Conservation (phyloP, 805 yeast genomes). For the Spathaspora sp. region DNA sequence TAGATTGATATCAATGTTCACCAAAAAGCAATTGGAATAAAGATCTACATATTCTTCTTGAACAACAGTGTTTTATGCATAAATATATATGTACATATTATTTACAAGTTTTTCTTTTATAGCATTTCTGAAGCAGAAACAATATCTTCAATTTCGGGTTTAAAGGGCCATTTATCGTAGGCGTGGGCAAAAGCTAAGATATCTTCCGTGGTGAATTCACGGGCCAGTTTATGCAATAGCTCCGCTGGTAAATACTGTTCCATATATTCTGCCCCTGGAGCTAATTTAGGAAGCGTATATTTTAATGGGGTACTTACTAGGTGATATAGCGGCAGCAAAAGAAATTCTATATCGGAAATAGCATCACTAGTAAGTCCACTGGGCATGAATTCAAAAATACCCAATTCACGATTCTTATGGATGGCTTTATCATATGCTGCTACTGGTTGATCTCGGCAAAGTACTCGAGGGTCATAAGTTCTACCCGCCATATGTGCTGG, state of each 20-base stretch:
- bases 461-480: slow-evolving; percentile 32
- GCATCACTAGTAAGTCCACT: slow-evolving; percentile 23
- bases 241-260: slow-evolving; percentile 23
- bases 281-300: slow-evolving; percentile 42
- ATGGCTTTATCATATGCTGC: slow-evolving; percentile 12
- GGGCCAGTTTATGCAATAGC: slow-evolving; percentile 42
- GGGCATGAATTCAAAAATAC: slow-evolving; percentile 56
- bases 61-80: background rate
- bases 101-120: too few species aligned
- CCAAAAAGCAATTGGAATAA: background rate
- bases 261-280: slow-evolving; percentile 75
- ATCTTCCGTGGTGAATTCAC: slow-evolving; percentile 54
- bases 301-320: background rate
- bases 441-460: slow-evolving; percentile 34
- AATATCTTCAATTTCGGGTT: slow-evolving; percentile 44
- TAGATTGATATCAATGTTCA: background rate
- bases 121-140: too few species aligned
- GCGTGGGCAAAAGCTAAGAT: slow-evolving; percentile 45
- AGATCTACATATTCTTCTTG: too few species aligned
- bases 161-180: slow-evolving; percentile 82
- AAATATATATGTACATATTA: background rate
- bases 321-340: slow-evolving; percentile 2
- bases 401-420: slow-evolving; percentile 33
- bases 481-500: slow-evolving; percentile 20
- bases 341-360: slow-evolving; percentile 28